Percentiles rank a stretch among this genome's conserved stretches.
These are phyloP conservation scores for Coemansia sp. DNA, from an alignment of 192 early-diverging fungal genomes.

Conservation along the genomic window DNA sequence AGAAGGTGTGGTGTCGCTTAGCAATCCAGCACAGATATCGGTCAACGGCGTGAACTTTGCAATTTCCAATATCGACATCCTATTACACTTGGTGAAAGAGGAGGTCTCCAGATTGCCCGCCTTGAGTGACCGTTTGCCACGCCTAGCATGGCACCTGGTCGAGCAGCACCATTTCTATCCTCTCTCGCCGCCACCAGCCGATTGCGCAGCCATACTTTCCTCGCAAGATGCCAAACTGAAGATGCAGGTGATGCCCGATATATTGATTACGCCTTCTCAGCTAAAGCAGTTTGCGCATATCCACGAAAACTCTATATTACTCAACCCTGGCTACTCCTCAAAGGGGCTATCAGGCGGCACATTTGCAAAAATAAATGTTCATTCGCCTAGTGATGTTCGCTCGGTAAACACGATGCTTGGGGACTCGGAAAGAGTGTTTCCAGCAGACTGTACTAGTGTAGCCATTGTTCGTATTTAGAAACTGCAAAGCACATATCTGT, in stretches of 20 bases:
- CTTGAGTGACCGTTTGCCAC: slow-evolving; percentile 64
- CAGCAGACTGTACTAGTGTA: slow-evolving; percentile 33
- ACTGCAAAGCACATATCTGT: background rate
- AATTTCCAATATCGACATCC: slow-evolving; percentile 71
- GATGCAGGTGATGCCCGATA: slow-evolving; percentile 71
- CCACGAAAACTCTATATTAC: slow-evolving; percentile 72
- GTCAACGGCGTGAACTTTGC: slow-evolving; percentile 85
- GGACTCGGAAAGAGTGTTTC: slow-evolving; percentile 14
- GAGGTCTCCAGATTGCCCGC: slow-evolving; percentile 60
- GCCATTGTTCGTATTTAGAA: slow-evolving; percentile 42
- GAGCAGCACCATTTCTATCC: slow-evolving; percentile 86
- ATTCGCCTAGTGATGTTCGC: slow-evolving; percentile 47
- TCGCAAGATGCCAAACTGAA: slow-evolving; percentile 38
- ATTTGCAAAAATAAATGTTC: slow-evolving; percentile 73
- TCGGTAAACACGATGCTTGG: slow-evolving; percentile 8
- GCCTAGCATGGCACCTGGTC: slow-evolving; percentile 74
- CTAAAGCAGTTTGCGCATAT: slow-evolving; percentile 71
- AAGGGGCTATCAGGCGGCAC: slow-evolving; percentile 77
- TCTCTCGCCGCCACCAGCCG: slow-evolving; percentile 65
- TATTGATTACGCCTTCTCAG: slow-evolving; percentile 75
- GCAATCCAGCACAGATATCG: slow-evolving; percentile 81
- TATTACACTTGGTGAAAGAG: slow-evolving; percentile 70
- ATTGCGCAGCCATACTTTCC: slow-evolving; percentile 39
- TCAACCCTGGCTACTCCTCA: slow-evolving; percentile 81
- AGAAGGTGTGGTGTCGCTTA: slow-evolving; percentile 40